Conservation (phyloP, 352 stramenopile species). For the Thalassiosira allenii region DNA sequence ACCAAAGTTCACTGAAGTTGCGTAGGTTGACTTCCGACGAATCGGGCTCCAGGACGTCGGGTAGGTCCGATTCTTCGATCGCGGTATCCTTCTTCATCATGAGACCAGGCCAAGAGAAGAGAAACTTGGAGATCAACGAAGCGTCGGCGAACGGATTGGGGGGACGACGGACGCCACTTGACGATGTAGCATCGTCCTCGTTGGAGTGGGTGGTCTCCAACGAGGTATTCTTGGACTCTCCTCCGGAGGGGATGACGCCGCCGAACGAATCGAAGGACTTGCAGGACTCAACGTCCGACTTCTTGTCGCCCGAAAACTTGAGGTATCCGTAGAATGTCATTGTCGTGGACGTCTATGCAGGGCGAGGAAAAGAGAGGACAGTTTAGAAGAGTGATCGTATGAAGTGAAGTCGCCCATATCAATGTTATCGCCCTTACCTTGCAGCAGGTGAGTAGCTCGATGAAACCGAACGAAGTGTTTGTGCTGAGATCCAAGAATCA, state of each 20-base stretch:
- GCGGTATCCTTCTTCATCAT: conserved; percentile 41
- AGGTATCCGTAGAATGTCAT: too few relatives aligned
- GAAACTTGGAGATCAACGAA: conserved; percentile 53
- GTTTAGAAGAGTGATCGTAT: too few relatives aligned
- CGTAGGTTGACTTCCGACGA: conserved; percentile 51
- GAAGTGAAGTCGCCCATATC: too few relatives aligned
- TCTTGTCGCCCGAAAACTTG: conserved; percentile 41
- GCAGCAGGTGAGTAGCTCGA: too few relatives aligned
- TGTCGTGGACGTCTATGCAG: too few relatives aligned
- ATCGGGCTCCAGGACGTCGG: conserved; percentile 61
- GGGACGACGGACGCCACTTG: background rate
- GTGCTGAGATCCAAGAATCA: too few relatives aligned
- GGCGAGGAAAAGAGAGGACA: too few relatives aligned
- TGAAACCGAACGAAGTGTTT: too few relatives aligned
- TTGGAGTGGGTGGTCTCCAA: background rate
- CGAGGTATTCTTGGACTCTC: background rate
- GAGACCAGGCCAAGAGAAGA: conserved; percentile 75
- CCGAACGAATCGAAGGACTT: background rate
- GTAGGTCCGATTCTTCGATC: conserved; percentile 60
- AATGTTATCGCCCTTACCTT: too few relatives aligned
- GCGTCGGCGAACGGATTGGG: conserved; percentile 55
- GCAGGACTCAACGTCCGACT: background rate
- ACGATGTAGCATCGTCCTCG: background rate
- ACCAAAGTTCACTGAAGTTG: conserved; percentile 68
- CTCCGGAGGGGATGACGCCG: background rate